phyloP scores from a whole-genome alignment of 129 eudicot genomes.

The Sambucus nigra region DNA sequence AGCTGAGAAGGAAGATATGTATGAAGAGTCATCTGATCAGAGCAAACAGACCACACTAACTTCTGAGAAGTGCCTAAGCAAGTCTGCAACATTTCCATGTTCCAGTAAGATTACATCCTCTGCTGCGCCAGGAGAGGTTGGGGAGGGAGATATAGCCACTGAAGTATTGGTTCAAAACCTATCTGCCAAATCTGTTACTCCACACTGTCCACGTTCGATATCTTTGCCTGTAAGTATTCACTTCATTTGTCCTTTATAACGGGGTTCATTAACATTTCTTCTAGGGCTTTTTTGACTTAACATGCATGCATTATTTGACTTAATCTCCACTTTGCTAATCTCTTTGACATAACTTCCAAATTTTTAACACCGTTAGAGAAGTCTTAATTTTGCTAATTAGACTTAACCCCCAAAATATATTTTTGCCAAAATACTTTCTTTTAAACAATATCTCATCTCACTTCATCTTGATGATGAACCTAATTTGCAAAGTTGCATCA shows the following conservation, averaged over 20 bases:
- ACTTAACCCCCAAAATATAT: too few species aligned
- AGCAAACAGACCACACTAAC: constrained; percentile 5
- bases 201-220: constrained; percentile 23
- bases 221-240: constrained; percentile 71
- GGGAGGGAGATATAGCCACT: constrained; percentile 1
- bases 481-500: too few species aligned
- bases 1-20: constrained; percentile 16
- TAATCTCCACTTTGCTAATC: too few species aligned
- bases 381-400: too few species aligned
- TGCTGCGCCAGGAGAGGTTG: not conserved
- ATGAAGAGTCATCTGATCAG: constrained; percentile 12
- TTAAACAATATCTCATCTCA: too few species aligned
- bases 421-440: too few species aligned
- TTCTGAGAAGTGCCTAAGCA: constrained; percentile 34
- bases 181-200: constrained; percentile 12
- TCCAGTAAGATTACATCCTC: not conserved
- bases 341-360: too few species aligned
- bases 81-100: constrained; percentile 47
- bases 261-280: not conserved
- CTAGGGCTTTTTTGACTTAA: too few species aligned
- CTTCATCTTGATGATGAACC: too few species aligned
- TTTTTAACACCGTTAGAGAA: too few species aligned
- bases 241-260: not conserved
- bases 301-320: too few species aligned
- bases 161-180: constrained; percentile 15